Base-by-base conservation (phyloP, 805 yeast species). In the Saccharomycopsis sp. region DNA sequence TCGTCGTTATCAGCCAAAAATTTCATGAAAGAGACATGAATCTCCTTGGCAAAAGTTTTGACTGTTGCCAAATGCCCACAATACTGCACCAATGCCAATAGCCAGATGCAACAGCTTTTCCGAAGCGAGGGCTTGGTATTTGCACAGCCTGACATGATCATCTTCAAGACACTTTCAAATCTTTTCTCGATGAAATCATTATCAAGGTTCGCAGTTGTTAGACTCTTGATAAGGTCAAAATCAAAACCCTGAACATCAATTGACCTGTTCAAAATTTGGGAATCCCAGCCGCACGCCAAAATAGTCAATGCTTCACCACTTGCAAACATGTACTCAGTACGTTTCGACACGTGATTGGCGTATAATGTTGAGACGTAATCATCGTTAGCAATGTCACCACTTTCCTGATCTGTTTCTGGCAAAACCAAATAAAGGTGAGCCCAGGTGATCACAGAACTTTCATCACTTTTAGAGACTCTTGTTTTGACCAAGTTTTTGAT, bases 1-100 rank as follows among this genome's bases (percentile, higher is more conserved):
- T 88, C 96, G 55, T 89, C 96, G 38, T 78, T 65, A 48, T 82
- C 92, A 0, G 84, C 77, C 41, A 89, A 64, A 53, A 84, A 83
- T 45, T 71, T 69, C 82, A 86, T 76, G 52, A 89, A 88, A 1
- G 80, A 62, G 3, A 71, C 54, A 56, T 89, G 96, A 32, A 87
- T 74, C 18, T 71, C 71, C n/a, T 73, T 61, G 0, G 85, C 65
- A 4, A 60, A 61, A 0, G 53, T 59, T 18, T 53, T 53, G 0
- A 80, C 57, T 0, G 54, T 53, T 1, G 61, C 52, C 10, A 66
- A 53, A 22, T 72, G 67, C 3, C 80, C 75, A 52, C 87, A 77
- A 53, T 75, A 83, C 53, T 86, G 94, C 5, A 77, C 78, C 32
- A 88, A 51, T 0, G 95, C 80, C 12, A 89, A 65, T 19, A 89